Base-by-base conservation (phyloP, 1,139 yeast species). In the Yamadazyma kanchanaburiensis region DNA sequence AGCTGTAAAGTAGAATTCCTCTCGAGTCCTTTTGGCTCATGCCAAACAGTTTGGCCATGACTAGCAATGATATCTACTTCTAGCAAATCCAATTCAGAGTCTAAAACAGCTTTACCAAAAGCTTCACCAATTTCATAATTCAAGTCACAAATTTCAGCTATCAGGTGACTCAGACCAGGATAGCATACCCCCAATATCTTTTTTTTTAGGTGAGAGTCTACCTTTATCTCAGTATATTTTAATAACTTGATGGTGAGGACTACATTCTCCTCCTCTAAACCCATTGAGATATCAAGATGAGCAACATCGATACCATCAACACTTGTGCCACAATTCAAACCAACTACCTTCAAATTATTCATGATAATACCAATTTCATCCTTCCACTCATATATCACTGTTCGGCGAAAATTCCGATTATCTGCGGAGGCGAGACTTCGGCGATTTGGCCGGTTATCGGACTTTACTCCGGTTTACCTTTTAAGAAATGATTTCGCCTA, bases 291-390 rank as follows among this genome's bases (percentile, higher is more conserved):
- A 12, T 37, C 31, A 23, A 41, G 37, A 12, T 37, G 26, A 3
- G 34, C 42, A 12, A 35, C 31, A 24, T 39, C 43, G 21, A 39
- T 39, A 15, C 42, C 43, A 27, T 39, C 40, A 28, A 39, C 33
- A 5, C 40, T 34, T 1, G 42, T 38, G 5, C 43, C 42, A 3
- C 35, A 31, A 22, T 38, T 36, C 32, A 35, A 29, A 12, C 42
- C 42, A 22, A 38, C 19, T 10, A 38, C 42, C 16, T 29, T 37
- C 21, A 39, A 12, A 65, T 58, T n/a, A n/a, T n/a, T n/a, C n/a
- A n/a, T n/a, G n/a, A n/a, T n/a, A n/a, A n/a, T n/a, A n/a, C n/a
- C n/a, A n/a, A n/a, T n/a, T n/a, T n/a, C n/a, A n/a, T n/a, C n/a
- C n/a, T n/a, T n/a, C n/a, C n/a, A n/a, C n/a, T n/a, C n/a, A n/a